A percentile compares a stretch with the other conserved stretches of the same genome.
These are phyloP conservation scores for Alloteropsis angusta DNA, from an alignment of 202 grass and related monocot species.

Conservation along the genomic window DNA sequence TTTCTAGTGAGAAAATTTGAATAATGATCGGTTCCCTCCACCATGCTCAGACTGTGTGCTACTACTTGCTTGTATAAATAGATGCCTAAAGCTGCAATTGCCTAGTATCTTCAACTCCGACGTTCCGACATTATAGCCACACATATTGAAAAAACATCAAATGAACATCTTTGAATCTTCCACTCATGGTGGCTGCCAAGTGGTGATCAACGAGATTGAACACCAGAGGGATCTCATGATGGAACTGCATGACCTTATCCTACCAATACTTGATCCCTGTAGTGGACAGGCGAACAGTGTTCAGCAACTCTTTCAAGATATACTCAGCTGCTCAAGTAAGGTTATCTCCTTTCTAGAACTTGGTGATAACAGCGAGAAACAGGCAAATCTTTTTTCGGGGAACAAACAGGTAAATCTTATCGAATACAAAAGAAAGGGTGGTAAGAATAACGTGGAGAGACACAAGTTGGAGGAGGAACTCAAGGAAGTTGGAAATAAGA, in stretches of 20 bases:
- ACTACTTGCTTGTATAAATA: constrained; percentile 13
- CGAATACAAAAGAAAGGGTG: background rate
- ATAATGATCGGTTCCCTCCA: background rate
- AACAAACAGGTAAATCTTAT: background rate
- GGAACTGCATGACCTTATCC: background rate
- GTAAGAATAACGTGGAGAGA: background rate
- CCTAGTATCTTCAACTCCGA: background rate
- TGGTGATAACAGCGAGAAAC: background rate
- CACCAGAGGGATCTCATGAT: background rate
- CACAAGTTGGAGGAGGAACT: background rate
- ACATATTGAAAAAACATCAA: background rate
- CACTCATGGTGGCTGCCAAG: background rate
- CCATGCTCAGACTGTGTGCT: background rate
- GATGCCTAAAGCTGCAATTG: background rate
- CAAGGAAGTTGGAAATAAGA: background rate
- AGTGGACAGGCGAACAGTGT: background rate
- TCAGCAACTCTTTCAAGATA: background rate
- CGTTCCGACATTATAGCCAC: background rate
- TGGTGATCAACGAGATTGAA: background rate
- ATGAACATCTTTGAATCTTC: constrained; percentile 22
- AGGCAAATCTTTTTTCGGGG: too few relatives aligned
- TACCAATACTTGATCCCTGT: background rate
- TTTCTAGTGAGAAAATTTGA: constrained; percentile 13
- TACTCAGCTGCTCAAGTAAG: background rate
- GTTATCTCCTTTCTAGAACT: background rate